Evolutionary conservation across 2,329 filamentous ascomycete genomes (phyloP), one percentile per base, ranked within the genome.

Genomic region (Bipolaris zeicola): DNA sequence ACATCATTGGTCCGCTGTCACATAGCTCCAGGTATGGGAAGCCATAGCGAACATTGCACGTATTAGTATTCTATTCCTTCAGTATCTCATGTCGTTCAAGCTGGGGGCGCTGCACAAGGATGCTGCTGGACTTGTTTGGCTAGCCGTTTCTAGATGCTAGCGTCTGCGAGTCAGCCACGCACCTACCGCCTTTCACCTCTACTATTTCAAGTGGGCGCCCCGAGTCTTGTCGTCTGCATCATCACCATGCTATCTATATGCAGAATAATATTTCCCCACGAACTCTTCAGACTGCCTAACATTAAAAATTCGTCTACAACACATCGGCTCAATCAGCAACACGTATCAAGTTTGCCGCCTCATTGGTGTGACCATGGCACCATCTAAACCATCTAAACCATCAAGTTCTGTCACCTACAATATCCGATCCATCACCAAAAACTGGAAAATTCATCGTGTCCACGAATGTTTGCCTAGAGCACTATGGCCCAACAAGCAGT

Each of bases 1-100:
- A 56, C 53, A 56, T 56, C 53, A 56, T 56, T 16, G 26, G 42
- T 16, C 49, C 49, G 52, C 53, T 22, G 11, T 22, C 14, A 48
- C 38, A 47, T 20, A 33, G 6, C 31, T 28, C 18, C 33, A 14
- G 36, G 18, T 33, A 36, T 43, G 6, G 6, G 22, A 18, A 14
- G 6, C 16, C 22, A 22, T 18, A 10, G n/a, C 13, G 22, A 10
- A 48, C 13, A n/a, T 18, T 33, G n/a, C 13, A 18, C 14, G n/a
- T 34, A 37, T 31, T 13, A 14, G 20, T 22, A 28, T n/a, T 26
- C 3, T 38, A 14, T 14, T 8, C 5, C 14, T 16, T 7, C n/a
- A 24, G 22, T 14, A 47, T 26, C 18, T 13, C 2, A 22, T 37
- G n/a, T 26, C 20, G 11, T 5, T 26, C 11, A 13, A 37, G 33